Evolutionary conservation across 768 basidiomycete genomes (phyloP), one percentile per base, ranked within the genome.

Genomic region (Collybiopsis luxurians): DNA sequence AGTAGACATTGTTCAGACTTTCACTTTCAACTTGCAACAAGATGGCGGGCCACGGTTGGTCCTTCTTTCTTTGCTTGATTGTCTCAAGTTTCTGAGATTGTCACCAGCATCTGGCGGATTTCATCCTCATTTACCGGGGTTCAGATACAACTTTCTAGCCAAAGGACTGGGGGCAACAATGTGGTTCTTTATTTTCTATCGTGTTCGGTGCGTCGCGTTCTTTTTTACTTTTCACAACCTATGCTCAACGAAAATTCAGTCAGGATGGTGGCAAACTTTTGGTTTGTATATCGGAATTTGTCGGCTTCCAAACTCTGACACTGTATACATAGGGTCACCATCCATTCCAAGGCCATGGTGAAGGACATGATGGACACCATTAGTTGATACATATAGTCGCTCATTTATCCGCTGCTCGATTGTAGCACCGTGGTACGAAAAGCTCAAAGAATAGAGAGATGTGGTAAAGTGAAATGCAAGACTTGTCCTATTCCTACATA

Each of bases 131-230:
- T 79, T 94, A 27, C 91, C 93, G 9, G 84, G 88, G 12, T 78
- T 84, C 65, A 83, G 78, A 65, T 85, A 94, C 72, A 83, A 81
- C 58, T 84, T 92, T 69, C 79, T 95, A 28, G 82, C 89, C 26
- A 95, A 94, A 73, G 85, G 84, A 59, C 77, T 97, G 44, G 95
- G 95, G 48, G 95, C 94, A 31, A 83, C 86, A 24, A 96, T 97
- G 95, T 97, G 95, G 95, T 96, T 96, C 84, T 97, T 95, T 79
- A 94, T 97, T 69, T 96, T 97, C 79, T 97, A 95, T 74, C 86
- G 95, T 56, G 89, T 90, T 61, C 80, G 93, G 95, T 96, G 66
- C 67, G 89, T 79, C 46, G n/a, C n/a, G 3, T 56, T 43, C n/a
- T 11, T 26, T 49, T 40, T 12, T 49, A 2, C 10, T 42, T 43